A percentile compares a stretch with the other conserved stretches of the same genome.
phyloP scores from a whole-genome alignment of 2,329 filamentous ascomycete genomes.

The Fusarium irregulare region DNA sequence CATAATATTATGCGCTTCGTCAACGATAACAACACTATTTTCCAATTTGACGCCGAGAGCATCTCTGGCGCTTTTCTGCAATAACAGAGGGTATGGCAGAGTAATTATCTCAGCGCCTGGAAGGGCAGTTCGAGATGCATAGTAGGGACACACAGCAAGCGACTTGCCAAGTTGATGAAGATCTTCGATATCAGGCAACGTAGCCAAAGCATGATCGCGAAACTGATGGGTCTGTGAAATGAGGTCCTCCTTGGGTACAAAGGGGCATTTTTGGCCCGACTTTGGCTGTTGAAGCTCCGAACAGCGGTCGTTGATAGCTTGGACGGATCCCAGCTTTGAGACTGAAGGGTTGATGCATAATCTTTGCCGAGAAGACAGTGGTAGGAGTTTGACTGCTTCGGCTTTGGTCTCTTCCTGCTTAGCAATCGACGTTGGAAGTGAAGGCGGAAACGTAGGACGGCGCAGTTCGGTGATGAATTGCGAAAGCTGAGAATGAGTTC shows the following conservation, averaged over 20 bases:
- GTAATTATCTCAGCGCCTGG: conserved; percentile 89
- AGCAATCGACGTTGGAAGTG: conserved; percentile 63
- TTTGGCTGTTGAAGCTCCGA: conserved; percentile 85
- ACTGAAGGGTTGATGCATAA: conserved; percentile 91
- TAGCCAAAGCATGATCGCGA: conserved; percentile 84
- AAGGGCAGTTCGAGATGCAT: conserved; percentile 89
- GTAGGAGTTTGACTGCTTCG: conserved; percentile 77
- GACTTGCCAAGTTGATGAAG: conserved; percentile 80
- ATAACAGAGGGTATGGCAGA: conserved; percentile 87
- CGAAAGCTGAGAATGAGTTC: conserved; percentile 90
- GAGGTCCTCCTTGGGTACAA: conserved; percentile 81
- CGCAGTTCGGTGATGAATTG: conserved; percentile 88
- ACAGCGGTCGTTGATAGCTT: conserved; percentile 93
- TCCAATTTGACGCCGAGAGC: conserved; percentile 88
- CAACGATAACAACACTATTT: conserved; percentile 91
- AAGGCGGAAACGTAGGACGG: conserved; percentile 80
- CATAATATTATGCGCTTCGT: conserved; percentile 98
- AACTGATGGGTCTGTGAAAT: conserved; percentile 80
- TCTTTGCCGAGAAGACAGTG: conserved; percentile 87
- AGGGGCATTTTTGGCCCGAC: conserved; percentile 72
- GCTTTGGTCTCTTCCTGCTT: conserved; percentile 42
- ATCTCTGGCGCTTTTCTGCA: conserved; percentile 88
- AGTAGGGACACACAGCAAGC: conserved; percentile 91
- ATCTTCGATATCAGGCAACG: conserved; percentile 93
- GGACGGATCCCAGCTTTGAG: conserved; percentile 72